These are phyloP conservation scores for Aegilops umbellulata DNA, from an alignment of 176 grass and related monocot genomes.

Conservation along the genomic window DNA sequence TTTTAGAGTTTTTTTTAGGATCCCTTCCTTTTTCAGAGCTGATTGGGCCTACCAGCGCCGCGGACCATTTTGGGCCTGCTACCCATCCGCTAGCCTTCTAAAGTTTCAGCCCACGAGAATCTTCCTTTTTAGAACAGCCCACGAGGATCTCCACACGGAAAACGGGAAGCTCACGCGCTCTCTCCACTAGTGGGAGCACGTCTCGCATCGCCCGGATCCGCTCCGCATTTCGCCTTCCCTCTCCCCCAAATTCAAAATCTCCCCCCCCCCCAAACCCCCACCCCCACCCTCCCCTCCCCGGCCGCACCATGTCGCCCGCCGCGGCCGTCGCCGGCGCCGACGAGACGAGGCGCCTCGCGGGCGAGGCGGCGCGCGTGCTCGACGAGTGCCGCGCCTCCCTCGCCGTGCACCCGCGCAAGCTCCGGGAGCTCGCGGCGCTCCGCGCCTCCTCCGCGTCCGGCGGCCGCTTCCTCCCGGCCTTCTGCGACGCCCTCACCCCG, in stretches of 20 bases:
- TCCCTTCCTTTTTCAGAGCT: too few species aligned
- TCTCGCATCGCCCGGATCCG: not conserved
- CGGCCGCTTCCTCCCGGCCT: slow-evolving; percentile 57
- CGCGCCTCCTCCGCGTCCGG: slow-evolving; percentile 31
- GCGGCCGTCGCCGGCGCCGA: not conserved
- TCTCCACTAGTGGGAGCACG: not conserved
- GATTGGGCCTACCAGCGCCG: too few species aligned
- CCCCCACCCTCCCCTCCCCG: not conserved
- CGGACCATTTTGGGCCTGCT: too few species aligned
- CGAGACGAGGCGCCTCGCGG: slow-evolving; percentile 36
- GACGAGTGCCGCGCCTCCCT: slow-evolving; percentile 69
- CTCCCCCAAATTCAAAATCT: slow-evolving; percentile 30
- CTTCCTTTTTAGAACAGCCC: too few species aligned
- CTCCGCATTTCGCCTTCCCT: slow-evolving; percentile 21
- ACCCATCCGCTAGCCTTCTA: too few species aligned
- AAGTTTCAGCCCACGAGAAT: too few species aligned
- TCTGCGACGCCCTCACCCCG: slow-evolving; percentile 50
- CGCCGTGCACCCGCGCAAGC: slow-evolving; percentile 70
- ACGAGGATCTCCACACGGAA: not conserved
- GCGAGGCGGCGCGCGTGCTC: slow-evolving; percentile 58
- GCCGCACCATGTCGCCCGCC: slow-evolving; percentile 27
- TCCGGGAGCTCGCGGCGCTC: slow-evolving; percentile 66
- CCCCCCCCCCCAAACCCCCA: not conserved
- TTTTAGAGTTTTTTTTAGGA: too few species aligned
- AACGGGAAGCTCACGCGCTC: not conserved